These are phyloP conservation scores for Mucor sp. DNA, from an alignment of 371 early-diverging fungal species.

Conservation along the genomic window DNA sequence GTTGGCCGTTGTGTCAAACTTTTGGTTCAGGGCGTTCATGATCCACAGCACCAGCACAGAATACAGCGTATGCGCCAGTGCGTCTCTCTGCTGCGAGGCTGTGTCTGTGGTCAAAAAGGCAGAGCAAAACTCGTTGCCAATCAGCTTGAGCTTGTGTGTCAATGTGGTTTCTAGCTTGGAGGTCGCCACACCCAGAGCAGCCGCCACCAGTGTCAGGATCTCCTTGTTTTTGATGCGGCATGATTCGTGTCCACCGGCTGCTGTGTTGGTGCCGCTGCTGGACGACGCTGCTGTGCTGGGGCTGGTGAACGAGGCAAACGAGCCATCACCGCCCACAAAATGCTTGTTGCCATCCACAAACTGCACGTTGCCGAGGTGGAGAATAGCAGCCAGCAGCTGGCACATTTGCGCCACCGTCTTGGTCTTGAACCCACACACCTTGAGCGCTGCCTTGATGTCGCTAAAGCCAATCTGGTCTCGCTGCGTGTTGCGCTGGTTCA, in stretches of 20 bases:
- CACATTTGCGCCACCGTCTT: constrained; percentile 70
- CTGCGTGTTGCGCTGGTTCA: constrained; percentile 24
- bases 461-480: constrained; percentile 41
- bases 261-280: constrained; percentile 24
- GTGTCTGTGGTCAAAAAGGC: constrained; percentile 76
- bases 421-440: constrained; percentile 73
- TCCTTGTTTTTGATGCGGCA: constrained; percentile 65
- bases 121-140: constrained; percentile 78
- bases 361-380: constrained; percentile 75
- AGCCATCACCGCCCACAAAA: not conserved
- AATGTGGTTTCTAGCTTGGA: constrained; percentile 63
- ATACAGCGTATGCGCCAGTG: constrained; percentile 75
- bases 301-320: not conserved
- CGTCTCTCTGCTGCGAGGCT: constrained; percentile 65
- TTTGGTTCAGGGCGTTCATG: constrained; percentile 72
- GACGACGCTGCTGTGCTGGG: not conserved
- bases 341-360: constrained; percentile 59
- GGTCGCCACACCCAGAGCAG: constrained; percentile 73
- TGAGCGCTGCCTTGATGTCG: constrained; percentile 69
- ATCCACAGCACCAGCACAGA: constrained; percentile 79
- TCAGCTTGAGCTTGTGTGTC: constrained; percentile 61
- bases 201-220: constrained; percentile 74
- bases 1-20: constrained; percentile 43
- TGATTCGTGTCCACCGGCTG: constrained; percentile 37
- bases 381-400: constrained; percentile 73